A percentile compares a stretch with the other conserved stretches of the same genome.
Conservation (phyloP, 2,329 filamentous ascomycete species). For the Venturia nashicola region DNA sequence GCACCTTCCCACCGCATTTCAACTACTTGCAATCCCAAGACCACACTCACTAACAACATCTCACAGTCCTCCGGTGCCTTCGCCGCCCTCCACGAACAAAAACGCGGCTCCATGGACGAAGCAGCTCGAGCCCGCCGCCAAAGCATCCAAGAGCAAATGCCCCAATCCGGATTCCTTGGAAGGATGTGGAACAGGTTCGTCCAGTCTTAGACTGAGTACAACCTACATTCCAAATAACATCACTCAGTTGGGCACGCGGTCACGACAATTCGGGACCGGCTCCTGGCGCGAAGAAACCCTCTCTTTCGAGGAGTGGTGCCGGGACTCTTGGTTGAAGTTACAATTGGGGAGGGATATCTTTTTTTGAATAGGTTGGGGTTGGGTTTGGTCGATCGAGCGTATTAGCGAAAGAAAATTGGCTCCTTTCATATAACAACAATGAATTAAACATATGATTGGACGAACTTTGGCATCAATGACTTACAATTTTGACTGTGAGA, state of each 20-base stretch:
- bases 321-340: not conserved
- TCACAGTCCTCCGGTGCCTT: not conserved
- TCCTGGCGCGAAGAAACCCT: not conserved
- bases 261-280: not conserved
- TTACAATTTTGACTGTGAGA: no score
- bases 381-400: not conserved
- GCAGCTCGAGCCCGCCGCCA: not conserved
- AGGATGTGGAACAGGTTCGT: conserved; percentile 1
- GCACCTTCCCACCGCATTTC: no score
- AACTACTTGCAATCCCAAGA: not conserved
- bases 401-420: not conserved
- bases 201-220: not conserved
- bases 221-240: not conserved
- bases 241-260: not conserved
- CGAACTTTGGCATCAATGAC: no score
- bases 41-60: not conserved
- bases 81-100: not conserved
- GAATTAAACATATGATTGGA: no score
- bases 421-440: no score
- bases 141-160: conserved; percentile 2
- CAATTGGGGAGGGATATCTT: no score
- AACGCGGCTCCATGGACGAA: not conserved
- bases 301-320: not conserved
- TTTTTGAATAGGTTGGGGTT: not conserved
- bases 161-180: not conserved